Evolutionary conservation across 164 flowering plant genomes (phyloP), one percentile per base, ranked within the genome.

Genomic region (Kalanchoe fedtschenkoi): DNA sequence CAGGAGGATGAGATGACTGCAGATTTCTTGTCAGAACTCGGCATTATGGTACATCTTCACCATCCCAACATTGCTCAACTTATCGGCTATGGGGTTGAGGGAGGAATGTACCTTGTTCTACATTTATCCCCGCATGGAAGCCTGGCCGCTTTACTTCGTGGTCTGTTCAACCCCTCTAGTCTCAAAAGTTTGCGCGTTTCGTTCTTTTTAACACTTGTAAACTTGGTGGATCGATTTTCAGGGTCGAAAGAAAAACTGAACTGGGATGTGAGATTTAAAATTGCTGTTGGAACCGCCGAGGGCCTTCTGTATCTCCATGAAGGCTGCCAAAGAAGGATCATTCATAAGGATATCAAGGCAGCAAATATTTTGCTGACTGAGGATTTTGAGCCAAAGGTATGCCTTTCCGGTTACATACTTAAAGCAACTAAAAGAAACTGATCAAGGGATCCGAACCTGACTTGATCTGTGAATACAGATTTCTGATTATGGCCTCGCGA

Each of bases 1-100:
- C 14, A 51, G 10, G 6, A 37, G 1, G 81, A 80, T 34, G 85
- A 82, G 32, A 66, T 43, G 59, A 69, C 69, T 10, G 53, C 72
- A 15, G 65, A 70, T 35, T 84, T 83, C 58, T 62, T 84, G 7
- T 78, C 78, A 9, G 89, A 84, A 67, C 63, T 84, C 57, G 89
- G 89, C 28, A 76, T 76, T 29, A 74, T 82, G 57, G 89, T 82
- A n/a, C 84, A 84, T 69, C 69, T 84, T 0, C 47, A 82, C 55
- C 86, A 84, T 70, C 89, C 79, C 3, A 82, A 82, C 58, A 79
- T 77, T 21, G 89, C 86, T 5, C 80, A 72, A 67, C 39, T 84
- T 34, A 62, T 84, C 55, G 87, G 87, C 0, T 78, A 70, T 65
- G 74, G 86, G 44, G 72, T 75, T 61, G 80, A 81, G 47, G 77